Percentiles rank a stretch among this genome's conserved stretches.
Conservation (phyloP, 1,284 basidiomycete genomes). For the Fomitiporia mediterranea region DNA sequence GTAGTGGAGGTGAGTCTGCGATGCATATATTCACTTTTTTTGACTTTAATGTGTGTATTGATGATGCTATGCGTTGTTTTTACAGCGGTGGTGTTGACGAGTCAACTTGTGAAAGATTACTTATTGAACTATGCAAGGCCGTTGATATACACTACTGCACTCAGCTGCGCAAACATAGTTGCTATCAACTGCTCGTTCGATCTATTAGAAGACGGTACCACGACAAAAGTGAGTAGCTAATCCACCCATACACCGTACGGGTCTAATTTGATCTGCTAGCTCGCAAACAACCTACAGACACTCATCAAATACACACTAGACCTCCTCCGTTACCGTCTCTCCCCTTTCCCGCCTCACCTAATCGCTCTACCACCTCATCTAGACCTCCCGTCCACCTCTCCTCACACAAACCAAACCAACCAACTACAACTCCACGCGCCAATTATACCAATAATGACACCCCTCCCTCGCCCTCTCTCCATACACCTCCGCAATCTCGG, state of each 20-base stretch:
- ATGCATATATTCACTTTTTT: background rate
- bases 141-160: slow-evolving; percentile 85
- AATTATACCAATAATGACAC: slow-evolving; percentile 83
- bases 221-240: slow-evolving; percentile 44
- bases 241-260: background rate
- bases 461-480: slow-evolving; percentile 67
- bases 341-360: slow-evolving; percentile 37
- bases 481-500: slow-evolving; percentile 55
- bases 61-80: background rate
- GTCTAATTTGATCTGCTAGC: slow-evolving; percentile 32
- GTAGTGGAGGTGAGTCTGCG: slow-evolving; percentile 66
- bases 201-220: slow-evolving; percentile 64
- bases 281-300: slow-evolving; percentile 38
- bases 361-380: slow-evolving; percentile 41
- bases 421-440: slow-evolving; percentile 44
- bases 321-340: slow-evolving; percentile 32
- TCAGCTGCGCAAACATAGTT: slow-evolving; percentile 71
- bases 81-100: slow-evolving; percentile 76
- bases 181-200: slow-evolving; percentile 77
- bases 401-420: slow-evolving; percentile 5
- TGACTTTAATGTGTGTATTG: slow-evolving; percentile 6
- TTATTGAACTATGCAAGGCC: slow-evolving; percentile 91
- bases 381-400: slow-evolving; percentile 25
- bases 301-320: slow-evolving; percentile 37
- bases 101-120: slow-evolving; percentile 71